Conservation (phyloP, 495 filamentous ascomycete species). For the Penicillium macrosclerotiorum region DNA sequence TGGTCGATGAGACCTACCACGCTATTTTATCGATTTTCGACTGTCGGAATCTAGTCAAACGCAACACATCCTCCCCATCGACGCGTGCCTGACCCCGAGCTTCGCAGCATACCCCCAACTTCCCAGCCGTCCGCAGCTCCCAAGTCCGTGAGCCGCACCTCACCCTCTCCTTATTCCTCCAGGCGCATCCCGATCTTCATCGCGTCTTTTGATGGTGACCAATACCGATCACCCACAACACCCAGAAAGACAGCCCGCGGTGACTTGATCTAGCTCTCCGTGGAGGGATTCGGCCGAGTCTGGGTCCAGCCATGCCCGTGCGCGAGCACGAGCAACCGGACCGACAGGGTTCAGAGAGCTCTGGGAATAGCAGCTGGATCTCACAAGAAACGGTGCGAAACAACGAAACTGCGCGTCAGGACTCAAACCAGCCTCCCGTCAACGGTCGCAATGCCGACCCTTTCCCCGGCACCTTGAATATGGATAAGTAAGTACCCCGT, state of each 20-base stretch:
- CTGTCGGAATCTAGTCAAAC: too few species aligned
- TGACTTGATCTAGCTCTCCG: slow-evolving; percentile 20
- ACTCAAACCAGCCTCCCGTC: slow-evolving; percentile 16
- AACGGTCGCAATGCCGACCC: slow-evolving; percentile 32
- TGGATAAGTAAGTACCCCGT: slow-evolving; percentile 38
- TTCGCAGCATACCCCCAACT: slow-evolving; percentile 17
- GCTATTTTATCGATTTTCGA: too few species aligned
- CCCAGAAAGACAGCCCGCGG: slow-evolving; percentile 18
- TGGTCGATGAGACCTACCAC: slow-evolving; percentile 9
- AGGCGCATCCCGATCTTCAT: slow-evolving; percentile 7
- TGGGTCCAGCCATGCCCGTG: slow-evolving; percentile 34
- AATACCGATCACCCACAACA: slow-evolving; percentile 3
- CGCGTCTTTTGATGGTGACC: slow-evolving; percentile 25
- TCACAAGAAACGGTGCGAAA: slow-evolving; percentile 49
- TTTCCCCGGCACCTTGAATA: slow-evolving; percentile 29
- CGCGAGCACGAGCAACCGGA: slow-evolving; percentile 31
- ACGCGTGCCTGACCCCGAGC: slow-evolving; percentile 13
- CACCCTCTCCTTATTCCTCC: slow-evolving; percentile 6
- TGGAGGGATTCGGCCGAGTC: slow-evolving; percentile 17
- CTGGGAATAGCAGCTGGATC: slow-evolving; percentile 38
- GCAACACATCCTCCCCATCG: too few species aligned
- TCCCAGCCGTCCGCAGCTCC: slow-evolving; percentile 15
- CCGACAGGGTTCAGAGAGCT: slow-evolving; percentile 46
- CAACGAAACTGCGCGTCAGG: slow-evolving; percentile 20
- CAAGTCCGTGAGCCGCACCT: slow-evolving; percentile 11